These are phyloP conservation scores for Arabis alpina DNA, from an alignment of 345 rosid genomes.

Conservation along the genomic window DNA sequence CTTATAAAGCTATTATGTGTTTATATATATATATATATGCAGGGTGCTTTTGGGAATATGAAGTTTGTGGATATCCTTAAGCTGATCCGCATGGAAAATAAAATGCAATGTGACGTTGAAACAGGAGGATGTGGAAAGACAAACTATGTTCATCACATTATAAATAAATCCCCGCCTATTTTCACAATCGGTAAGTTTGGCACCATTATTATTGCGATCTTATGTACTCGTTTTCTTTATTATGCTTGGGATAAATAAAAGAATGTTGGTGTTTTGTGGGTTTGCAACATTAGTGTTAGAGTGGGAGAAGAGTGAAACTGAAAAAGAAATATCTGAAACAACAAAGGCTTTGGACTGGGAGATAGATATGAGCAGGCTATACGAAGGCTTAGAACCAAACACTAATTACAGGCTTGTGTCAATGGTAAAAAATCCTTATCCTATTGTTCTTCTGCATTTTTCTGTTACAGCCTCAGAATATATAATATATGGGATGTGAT, in stretches of 20 bases:
- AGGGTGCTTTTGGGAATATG: constrained; percentile 25
- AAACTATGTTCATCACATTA: constrained; percentile 3
- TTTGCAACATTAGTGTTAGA: constrained; percentile 16
- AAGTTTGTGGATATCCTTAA: constrained; percentile 32
- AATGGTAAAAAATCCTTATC: constrained; percentile 14
- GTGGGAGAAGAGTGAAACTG: constrained; percentile 30
- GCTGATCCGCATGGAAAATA: constrained; percentile 14
- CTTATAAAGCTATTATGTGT: constrained; percentile 7
- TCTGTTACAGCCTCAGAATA: constrained; percentile 2
- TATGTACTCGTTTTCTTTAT: background rate
- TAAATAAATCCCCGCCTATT: constrained; percentile 23
- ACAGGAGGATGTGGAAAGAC: constrained; percentile 31
- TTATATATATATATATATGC: background rate
- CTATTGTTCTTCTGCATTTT: background rate
- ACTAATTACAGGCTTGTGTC: constrained; percentile 24
- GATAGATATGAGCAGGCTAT: constrained; percentile 27
- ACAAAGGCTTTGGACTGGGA: constrained; percentile 13
- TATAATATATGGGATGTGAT: background rate
- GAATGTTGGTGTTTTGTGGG: constrained; percentile 3
- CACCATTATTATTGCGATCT: constrained; percentile 2
- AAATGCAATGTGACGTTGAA: constrained; percentile 21
- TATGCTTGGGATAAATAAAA: background rate
- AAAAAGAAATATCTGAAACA: constrained; percentile 24
- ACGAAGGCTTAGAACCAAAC: constrained; percentile 8
- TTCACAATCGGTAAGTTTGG: constrained; percentile 30